Conservation (phyloP, 1,284 basidiomycete species). For the Vanrija sp. region DNA sequence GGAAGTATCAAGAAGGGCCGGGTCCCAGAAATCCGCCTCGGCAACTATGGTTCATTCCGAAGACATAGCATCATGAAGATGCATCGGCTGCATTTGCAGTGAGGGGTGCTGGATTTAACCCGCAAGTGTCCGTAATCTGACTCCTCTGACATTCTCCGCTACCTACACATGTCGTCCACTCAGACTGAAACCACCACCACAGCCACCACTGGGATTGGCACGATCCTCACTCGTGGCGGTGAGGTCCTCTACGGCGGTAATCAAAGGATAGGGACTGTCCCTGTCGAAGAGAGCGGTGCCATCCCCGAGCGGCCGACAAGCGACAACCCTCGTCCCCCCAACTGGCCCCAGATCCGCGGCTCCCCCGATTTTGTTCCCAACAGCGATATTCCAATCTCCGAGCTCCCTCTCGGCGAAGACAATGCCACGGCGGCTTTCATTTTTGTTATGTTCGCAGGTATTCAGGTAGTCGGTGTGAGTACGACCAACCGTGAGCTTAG, state of each 20-base stretch:
- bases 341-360: background rate
- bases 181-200: no score
- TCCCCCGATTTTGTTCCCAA: background rate
- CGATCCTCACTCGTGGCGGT: no score
- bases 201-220: no score
- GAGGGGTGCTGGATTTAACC: no score
- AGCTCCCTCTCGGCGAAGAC: constrained; percentile 10
- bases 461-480: constrained; percentile 7
- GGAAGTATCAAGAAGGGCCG: no score
- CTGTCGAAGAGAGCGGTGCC: background rate
- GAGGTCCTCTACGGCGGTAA: background rate
- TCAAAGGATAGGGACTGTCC: background rate
- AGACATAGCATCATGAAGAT: no score
- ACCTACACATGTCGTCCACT: no score
- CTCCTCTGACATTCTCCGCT: no score
- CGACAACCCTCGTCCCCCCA: background rate
- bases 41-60: no score
- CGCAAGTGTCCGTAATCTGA: no score
- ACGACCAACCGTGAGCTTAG: background rate
- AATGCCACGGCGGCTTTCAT: constrained; percentile 10
- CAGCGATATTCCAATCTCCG: background rate
- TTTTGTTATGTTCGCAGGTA: constrained; percentile 12
- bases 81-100: no score
- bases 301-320: background rate
- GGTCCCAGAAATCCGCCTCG: no score